Evolutionary conservation across 2,329 filamentous ascomycete genomes (phyloP).

Genomic region (Talaromyces sp.): DNA sequence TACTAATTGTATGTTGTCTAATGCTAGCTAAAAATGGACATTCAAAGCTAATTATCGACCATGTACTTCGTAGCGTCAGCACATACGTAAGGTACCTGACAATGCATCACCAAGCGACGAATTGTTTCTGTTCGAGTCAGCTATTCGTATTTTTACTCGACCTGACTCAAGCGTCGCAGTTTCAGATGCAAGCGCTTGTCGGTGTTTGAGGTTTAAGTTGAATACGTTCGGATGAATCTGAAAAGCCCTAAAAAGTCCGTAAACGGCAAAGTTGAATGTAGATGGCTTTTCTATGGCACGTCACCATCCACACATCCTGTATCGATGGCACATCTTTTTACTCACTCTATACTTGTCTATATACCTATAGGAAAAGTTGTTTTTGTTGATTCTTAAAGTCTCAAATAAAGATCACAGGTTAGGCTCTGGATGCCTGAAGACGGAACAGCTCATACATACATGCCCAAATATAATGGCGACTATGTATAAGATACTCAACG

Average conservation of each 20-base stretch:
- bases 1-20: not conserved
- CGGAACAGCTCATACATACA: no score
- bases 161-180: not conserved
- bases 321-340: not conserved
- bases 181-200: not conserved
- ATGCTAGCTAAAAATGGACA: not conserved
- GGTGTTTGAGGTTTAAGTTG: not conserved
- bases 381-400: no score
- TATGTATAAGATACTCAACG: no score
- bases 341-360: not conserved
- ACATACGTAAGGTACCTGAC: not conserved
- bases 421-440: not conserved
- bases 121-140: not conserved
- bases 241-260: not conserved
- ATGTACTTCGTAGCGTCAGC: not conserved
- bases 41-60: not conserved
- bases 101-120: not conserved
- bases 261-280: not conserved
- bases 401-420: no score
- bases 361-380: no score
- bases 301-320: not conserved
- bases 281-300: not conserved
- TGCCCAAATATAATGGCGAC: not conserved
- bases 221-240: not conserved
- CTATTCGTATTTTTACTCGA: not conserved